Evolutionary conservation across 2,329 filamentous ascomycete species (phyloP), one percentile per base, ranked within the genome.

Genomic region (Alternaria sp.): DNA sequence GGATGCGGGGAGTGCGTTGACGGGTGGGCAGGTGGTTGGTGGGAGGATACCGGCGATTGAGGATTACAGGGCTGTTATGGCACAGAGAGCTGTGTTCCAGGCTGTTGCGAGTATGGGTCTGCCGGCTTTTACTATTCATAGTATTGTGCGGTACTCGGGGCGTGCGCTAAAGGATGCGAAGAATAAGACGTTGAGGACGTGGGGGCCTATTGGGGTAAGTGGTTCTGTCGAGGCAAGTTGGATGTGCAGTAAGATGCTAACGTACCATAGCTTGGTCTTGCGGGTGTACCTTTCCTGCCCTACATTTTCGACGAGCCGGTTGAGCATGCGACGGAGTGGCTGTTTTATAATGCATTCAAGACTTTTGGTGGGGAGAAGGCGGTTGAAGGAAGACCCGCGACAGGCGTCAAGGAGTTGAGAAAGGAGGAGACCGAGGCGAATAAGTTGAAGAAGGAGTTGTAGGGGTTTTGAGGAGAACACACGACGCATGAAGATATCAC

Each of bases 41-140:
- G 82, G 82, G 0, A 81, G 79, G 32, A 85, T 92, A 26, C 83
- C 92, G 5, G 89, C 93, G 6, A 86, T 97, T 32, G 93, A 99
- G 72, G 95, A 99, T 78, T 99, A 92, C 76, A 85, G 93, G 46
- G 90, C 92, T 13, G 93, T 99, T 6, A 96, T 97, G 91, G 90
- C 90, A 23, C 93, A 99, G 83, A 85, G 96, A 67, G 94, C 89
- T 2, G 86, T 97, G 21, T 99, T 99, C 82, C 96, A 99, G 82
- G 89, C 89, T 68, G 66, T 99, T 51, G 96, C 96, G 21, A 5
- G 4, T 5, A 99, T 99, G 96, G 96, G 93, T 2, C 81, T 98
- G 69, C 96, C 95, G 0, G 95, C 94, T 0, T 93, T 97, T 66
- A 97, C 93, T 0, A 97, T 98, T 61, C 95, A 97, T 80, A 93